phyloP scores from a whole-genome alignment of 2,329 filamentous ascomycete species.

The Beauveria sp. region DNA sequence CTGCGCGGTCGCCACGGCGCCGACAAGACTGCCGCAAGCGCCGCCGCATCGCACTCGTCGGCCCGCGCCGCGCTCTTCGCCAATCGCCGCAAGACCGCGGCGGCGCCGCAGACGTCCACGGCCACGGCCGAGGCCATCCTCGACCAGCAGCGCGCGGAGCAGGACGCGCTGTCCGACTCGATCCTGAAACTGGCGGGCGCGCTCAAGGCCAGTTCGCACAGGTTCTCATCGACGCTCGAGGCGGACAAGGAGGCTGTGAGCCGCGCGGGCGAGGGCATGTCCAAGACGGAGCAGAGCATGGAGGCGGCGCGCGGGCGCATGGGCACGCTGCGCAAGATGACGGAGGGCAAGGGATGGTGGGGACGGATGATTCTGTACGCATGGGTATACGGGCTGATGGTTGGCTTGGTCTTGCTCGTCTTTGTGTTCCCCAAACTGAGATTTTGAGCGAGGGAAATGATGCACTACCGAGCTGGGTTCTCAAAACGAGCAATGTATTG shows the following conservation, averaged over 20 bases:
- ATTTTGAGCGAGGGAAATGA: conserved; percentile 46
- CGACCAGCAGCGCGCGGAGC: conserved; percentile 69
- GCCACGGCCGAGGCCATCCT: conserved; percentile 64
- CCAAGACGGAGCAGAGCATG: conserved; percentile 69
- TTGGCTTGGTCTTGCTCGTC: conserved; percentile 71
- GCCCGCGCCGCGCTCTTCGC: conserved; percentile 39
- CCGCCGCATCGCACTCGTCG: conserved; percentile 24
- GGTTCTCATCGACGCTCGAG: conserved; percentile 66
- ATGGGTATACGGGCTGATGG: conserved; percentile 75
- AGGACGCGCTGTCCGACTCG: conserved; percentile 73
- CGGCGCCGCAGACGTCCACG: conserved; percentile 32
- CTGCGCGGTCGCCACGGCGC: conserved; percentile 26
- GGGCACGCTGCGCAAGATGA: conserved; percentile 70
- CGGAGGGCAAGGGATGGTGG: conserved; percentile 83
- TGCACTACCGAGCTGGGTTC: background rate
- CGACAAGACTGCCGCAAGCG: conserved; percentile 14
- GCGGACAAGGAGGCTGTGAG: conserved; percentile 63
- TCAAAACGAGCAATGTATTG: background rate
- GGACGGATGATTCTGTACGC: conserved; percentile 76
- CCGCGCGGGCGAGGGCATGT: conserved; percentile 65
- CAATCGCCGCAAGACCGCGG: conserved; percentile 27
- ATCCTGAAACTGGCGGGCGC: conserved; percentile 73
- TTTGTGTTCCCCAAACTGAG: conserved; percentile 83
- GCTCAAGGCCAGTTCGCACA: conserved; percentile 66
- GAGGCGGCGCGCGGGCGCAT: conserved; percentile 69